Conservation (phyloP, 2,329 filamentous ascomycete species). For the Triangularia setosa region DNA sequence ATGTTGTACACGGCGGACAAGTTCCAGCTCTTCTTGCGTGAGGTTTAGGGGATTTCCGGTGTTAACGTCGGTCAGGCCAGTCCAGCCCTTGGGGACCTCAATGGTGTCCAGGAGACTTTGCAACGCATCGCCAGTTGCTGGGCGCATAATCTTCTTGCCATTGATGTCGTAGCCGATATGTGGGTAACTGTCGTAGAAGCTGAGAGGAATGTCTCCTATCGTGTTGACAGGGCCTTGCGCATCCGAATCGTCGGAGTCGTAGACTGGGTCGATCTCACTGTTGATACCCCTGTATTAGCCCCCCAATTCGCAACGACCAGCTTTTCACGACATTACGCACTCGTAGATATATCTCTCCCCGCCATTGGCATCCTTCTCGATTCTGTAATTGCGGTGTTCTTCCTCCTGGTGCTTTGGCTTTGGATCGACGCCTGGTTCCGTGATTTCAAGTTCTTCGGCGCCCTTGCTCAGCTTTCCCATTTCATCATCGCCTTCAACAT, state of each 20-base stretch:
- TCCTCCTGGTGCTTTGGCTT: conserved; percentile 34
- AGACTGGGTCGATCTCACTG: conserved; percentile 81
- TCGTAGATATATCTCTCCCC: conserved; percentile 86
- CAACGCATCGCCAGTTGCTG: conserved; percentile 86
- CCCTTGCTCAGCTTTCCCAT: conserved; percentile 33
- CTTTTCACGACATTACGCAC: conserved; percentile 11
- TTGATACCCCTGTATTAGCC: conserved; percentile 11
- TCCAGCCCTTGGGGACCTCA: conserved; percentile 95
- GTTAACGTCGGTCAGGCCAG: conserved; percentile 85
- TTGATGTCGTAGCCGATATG: conserved; percentile 99
- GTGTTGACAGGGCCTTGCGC: conserved; percentile 77
- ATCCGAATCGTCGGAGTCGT: conserved; percentile 94
- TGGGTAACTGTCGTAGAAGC: conserved; percentile 93
- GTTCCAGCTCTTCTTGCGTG: conserved; percentile 70
- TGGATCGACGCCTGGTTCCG: conserved; percentile 31
- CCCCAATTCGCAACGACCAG: neutral
- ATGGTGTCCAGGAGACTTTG: conserved; percentile 95
- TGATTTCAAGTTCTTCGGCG: conserved; percentile 30
- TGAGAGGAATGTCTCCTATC: conserved; percentile 88
- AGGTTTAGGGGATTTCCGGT: conserved; percentile 91
- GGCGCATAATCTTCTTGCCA: conserved; percentile 95
- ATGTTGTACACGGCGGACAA: conserved; percentile 82
- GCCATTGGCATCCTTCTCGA: conserved; percentile 82
- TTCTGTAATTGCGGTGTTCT: conserved; percentile 47
- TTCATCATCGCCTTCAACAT: conserved; percentile 35